These are phyloP conservation scores for Dichotomopilus funicola DNA, from an alignment of 2,329 filamentous ascomycete genomes.

Conservation along the genomic window DNA sequence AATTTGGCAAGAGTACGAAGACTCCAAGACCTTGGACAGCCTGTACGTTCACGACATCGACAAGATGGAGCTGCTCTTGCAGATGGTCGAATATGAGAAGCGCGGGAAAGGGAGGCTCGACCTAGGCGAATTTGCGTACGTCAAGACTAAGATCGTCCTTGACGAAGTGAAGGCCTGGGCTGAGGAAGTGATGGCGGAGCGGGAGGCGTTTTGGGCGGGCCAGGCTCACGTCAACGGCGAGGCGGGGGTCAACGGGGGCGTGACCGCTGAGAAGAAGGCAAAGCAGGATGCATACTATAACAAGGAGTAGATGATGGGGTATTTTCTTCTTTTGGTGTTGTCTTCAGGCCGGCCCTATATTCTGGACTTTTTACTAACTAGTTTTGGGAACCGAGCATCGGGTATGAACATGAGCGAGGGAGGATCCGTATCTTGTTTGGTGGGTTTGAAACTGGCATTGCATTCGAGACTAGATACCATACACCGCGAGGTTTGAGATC, in stretches of 20 bases:
- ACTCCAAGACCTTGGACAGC: slow-evolving; percentile 73
- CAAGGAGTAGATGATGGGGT: slow-evolving; percentile 14
- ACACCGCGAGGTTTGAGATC: neutral
- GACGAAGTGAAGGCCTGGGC: slow-evolving; percentile 79
- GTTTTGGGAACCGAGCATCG: neutral
- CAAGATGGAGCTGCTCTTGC: slow-evolving; percentile 89
- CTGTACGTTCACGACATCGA: slow-evolving; percentile 94
- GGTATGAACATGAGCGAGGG: neutral
- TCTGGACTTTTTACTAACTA: neutral
- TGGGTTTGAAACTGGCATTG: neutral
- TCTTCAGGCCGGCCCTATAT: neutral
- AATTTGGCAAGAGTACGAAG: slow-evolving; percentile 95
- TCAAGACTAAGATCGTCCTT: slow-evolving; percentile 64
- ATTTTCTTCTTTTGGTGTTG: neutral
- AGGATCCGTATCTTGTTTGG: neutral
- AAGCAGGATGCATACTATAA: slow-evolving; percentile 47
- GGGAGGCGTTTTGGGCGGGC: slow-evolving; percentile 63
- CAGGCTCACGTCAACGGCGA: slow-evolving; percentile 44
- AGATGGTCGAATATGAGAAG: slow-evolving; percentile 96
- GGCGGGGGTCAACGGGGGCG: slow-evolving; percentile 34
- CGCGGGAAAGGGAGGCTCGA: slow-evolving; percentile 59
- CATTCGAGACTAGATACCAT: slow-evolving; percentile 5
- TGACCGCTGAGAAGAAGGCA: slow-evolving; percentile 31
- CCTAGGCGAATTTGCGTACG: slow-evolving; percentile 79
- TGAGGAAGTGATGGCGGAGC: slow-evolving; percentile 66